phyloP scores from a whole-genome alignment of 2,329 filamentous ascomycete genomes.

The Colletotrichum graminicola region DNA sequence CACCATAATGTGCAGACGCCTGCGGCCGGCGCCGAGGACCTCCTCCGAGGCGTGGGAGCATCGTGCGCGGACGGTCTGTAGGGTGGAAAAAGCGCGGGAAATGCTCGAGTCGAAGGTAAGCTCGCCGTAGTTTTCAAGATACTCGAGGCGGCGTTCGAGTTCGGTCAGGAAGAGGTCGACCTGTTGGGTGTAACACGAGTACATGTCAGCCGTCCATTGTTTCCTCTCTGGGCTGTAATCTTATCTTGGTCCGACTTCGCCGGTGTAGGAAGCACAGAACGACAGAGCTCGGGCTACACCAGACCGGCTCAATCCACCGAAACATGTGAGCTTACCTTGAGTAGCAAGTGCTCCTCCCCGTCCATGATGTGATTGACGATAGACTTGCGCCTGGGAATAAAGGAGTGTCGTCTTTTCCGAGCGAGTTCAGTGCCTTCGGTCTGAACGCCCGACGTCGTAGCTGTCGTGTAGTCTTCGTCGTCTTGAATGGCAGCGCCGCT shows the following conservation, averaged over 20 bases:
- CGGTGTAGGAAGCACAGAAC: slow-evolving; percentile 8
- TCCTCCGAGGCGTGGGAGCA: slow-evolving; percentile 93
- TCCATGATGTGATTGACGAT: slow-evolving; percentile 73
- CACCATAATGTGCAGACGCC: slow-evolving; percentile 88
- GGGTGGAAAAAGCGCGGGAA: slow-evolving; percentile 84
- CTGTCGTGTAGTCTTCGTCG: slow-evolving; percentile 52
- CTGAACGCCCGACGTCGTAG: slow-evolving; percentile 57
- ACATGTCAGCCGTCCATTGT: slow-evolving; percentile 27
- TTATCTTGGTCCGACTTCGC: slow-evolving; percentile 18
- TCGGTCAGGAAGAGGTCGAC: slow-evolving; percentile 87
- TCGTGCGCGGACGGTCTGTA: slow-evolving; percentile 87
- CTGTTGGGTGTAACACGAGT: slow-evolving; percentile 51
- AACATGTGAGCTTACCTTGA: slow-evolving; percentile 60
- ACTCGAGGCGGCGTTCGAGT: slow-evolving; percentile 86
- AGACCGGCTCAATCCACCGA: background rate
- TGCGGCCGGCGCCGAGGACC: slow-evolving; percentile 86
- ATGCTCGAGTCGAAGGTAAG: slow-evolving; percentile 86
- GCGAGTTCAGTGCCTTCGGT: slow-evolving; percentile 48
- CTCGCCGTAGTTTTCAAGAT: slow-evolving; percentile 89
- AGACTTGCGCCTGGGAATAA: slow-evolving; percentile 68
- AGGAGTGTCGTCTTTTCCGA: slow-evolving; percentile 67
- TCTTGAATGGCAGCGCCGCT: slow-evolving; percentile 49
- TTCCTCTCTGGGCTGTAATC: background rate
- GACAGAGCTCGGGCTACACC: background rate
- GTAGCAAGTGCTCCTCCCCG: slow-evolving; percentile 70